Conservation (phyloP, 73 alveolate species). For the Diophrys sp. region DNA sequence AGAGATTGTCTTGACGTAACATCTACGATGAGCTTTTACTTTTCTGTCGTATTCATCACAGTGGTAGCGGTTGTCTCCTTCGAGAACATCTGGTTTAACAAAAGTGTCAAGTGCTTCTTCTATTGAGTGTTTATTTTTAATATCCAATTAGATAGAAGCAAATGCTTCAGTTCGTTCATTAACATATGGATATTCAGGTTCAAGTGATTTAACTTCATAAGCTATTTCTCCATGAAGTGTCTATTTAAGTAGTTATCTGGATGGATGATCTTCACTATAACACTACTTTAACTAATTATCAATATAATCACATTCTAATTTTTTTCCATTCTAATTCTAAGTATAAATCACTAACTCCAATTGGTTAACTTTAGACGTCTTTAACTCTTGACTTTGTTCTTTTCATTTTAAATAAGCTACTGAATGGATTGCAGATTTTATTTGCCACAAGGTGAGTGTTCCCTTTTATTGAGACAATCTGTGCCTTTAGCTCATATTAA, state of each 20-base stretch:
- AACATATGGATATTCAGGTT: conserved; percentile 78
- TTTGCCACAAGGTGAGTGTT: too few species aligned
- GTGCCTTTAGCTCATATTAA: too few species aligned
- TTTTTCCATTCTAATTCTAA: conserved; percentile 81
- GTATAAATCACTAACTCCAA: conserved; percentile 74
- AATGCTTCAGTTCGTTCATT: conserved; percentile 90
- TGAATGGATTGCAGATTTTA: too few species aligned
- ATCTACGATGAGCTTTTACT: conserved; percentile 67
- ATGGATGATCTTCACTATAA: conserved; percentile 59
- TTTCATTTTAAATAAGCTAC: too few species aligned
- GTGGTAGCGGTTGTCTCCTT: conserved; percentile 81
- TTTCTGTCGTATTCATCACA: conserved; percentile 72
- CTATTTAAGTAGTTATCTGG: conserved; percentile 72
- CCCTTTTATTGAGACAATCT: too few species aligned
- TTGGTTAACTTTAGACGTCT: conserved; percentile 86
- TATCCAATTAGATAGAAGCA: conserved; percentile 81
- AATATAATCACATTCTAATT: conserved; percentile 86
- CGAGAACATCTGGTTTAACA: conserved; percentile 79
- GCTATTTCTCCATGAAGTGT: conserved; percentile 85
- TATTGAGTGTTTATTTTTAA: conserved; percentile 83
- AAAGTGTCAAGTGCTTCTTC: conserved; percentile 84
- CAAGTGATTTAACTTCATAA: conserved; percentile 84
- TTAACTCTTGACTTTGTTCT: too few species aligned
- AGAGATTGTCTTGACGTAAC: conserved; percentile 63
- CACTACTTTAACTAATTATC: conserved; percentile 75